These are phyloP conservation scores for Phaeotremella fagi DNA, from an alignment of 768 basidiomycete genomes.

Conservation along the genomic window DNA sequence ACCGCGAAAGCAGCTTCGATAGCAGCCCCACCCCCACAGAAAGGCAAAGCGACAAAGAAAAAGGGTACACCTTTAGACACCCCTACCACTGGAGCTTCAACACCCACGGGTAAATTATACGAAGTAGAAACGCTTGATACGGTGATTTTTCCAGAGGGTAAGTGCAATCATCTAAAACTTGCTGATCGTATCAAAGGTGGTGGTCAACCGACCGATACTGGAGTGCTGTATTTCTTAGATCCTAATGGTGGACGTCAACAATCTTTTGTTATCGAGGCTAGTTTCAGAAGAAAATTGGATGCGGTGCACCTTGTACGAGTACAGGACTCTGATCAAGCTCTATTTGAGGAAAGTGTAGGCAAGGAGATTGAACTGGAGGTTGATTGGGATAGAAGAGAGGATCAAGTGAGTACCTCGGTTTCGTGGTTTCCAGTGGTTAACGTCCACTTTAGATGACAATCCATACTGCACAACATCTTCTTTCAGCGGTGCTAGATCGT, in stretches of 20 bases:
- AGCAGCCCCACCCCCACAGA: constrained; percentile 27
- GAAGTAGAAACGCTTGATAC: constrained; percentile 45
- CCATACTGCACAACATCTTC: constrained; percentile 47
- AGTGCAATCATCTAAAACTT: not conserved
- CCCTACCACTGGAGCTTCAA: not conserved
- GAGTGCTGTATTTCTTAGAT: constrained; percentile 18
- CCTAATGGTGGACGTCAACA: constrained; percentile 13
- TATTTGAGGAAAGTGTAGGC: constrained; percentile 9
- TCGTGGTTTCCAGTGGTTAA: not conserved
- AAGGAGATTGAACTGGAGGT: constrained; percentile 37
- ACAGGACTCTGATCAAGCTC: constrained; percentile 6
- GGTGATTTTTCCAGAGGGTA: constrained; percentile 47
- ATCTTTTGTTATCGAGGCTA: constrained; percentile 30
- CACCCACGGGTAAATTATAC: constrained; percentile 25
- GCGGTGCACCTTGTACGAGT: constrained; percentile 41
- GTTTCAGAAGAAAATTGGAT: constrained; percentile 32
- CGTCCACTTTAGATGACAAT: constrained; percentile 34
- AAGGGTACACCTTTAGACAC: constrained; percentile 9
- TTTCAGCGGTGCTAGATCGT: constrained; percentile 43
- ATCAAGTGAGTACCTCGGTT: constrained; percentile 33
- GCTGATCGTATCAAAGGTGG: constrained; percentile 29
- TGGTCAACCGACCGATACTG: constrained; percentile 46
- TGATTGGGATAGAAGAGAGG: constrained; percentile 44
- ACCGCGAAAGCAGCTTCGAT: constrained; percentile 22
- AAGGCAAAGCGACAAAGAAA: constrained; percentile 31